Evolutionary conservation across 495 filamentous ascomycete species (phyloP), one percentile per base, ranked within the genome.

Genomic region (Lentithecium fluviatile): DNA sequence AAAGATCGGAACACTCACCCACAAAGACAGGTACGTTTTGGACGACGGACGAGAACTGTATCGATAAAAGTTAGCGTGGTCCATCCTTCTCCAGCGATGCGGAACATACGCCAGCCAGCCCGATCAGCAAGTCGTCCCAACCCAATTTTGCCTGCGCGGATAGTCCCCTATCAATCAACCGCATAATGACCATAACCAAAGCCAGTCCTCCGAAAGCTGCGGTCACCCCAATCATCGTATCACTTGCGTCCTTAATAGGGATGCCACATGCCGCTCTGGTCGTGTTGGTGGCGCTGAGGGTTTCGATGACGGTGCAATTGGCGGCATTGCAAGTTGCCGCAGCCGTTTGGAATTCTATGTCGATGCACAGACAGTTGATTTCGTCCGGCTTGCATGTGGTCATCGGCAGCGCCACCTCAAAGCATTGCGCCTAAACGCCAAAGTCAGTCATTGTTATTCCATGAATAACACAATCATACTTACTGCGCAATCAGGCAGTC

Each of bases 51-150:
- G 52, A 55, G 52, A 55, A 1, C 52, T 55, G 20, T 24, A 23
- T 25, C 45, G 24, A 29, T 17, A 49, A 4, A 6, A 6, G 23
- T 23, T 23, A 23, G 45, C 12, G 8, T n/a, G n/a, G n/a, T n/a
- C n/a, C n/a, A n/a, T n/a, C n/a, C n/a, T n/a, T n/a, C n/a, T n/a
- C n/a, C n/a, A n/a, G n/a, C n/a, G n/a, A n/a, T n/a, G n/a, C n/a
- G n/a, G n/a, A n/a, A n/a, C 52, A 46, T 46, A 56, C 52, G 8
- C 37, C 38, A 1, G 52, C 24, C 6, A 56, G 24, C 19, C 38
- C 52, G 17, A 56, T 56, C 38, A 56, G 32, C 20, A 46, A 32
- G 24, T 56, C 52, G 29, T 45, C 38, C 52, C 52, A 56, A 17
- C 36, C 52, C 4, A 56, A 20, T 10, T 45, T 26, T 23, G 23